Evolutionary conservation across 2,329 filamentous ascomycete species (phyloP).

Genomic region (Xylariales sp.): DNA sequence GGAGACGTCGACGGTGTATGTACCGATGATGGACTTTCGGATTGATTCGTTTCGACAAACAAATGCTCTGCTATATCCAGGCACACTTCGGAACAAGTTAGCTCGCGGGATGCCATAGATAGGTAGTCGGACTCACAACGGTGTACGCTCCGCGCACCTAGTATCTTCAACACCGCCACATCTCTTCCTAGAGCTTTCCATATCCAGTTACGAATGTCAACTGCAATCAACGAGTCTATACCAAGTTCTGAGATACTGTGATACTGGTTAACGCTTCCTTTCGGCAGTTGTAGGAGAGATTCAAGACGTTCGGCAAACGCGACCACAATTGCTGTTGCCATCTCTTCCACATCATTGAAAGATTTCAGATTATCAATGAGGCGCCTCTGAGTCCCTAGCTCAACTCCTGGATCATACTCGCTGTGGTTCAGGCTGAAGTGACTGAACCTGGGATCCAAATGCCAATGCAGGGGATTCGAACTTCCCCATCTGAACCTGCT

Average conservation of each 20-base stretch:
- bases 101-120: too few species aligned
- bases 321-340: conserved; percentile 21
- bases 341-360: conserved; percentile 15
- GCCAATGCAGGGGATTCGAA: conserved; percentile 34
- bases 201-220: conserved; percentile 36
- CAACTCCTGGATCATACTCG: conserved; percentile 7
- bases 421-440: conserved; percentile 28
- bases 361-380: conserved; percentile 25
- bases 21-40: too few species aligned
- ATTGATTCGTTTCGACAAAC: too few species aligned
- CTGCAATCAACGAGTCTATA: conserved; percentile 36
- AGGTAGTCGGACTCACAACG: too few species aligned
- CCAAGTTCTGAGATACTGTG: conserved; percentile 33
- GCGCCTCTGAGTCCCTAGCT: conserved; percentile 11
- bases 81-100: too few species aligned
- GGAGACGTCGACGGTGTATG: too few species aligned
- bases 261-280: conserved; percentile 24
- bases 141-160: conserved; percentile 20
- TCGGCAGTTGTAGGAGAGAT: conserved; percentile 25
- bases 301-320: conserved; percentile 26
- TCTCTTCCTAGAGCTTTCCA: conserved; percentile 26
- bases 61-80: too few species aligned
- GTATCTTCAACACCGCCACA: conserved; percentile 28
- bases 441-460: conserved; percentile 37
- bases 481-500: conserved; percentile 30